Evolutionary conservation across 306 rosid species (phyloP).

Genomic region (Malus fusca): DNA sequence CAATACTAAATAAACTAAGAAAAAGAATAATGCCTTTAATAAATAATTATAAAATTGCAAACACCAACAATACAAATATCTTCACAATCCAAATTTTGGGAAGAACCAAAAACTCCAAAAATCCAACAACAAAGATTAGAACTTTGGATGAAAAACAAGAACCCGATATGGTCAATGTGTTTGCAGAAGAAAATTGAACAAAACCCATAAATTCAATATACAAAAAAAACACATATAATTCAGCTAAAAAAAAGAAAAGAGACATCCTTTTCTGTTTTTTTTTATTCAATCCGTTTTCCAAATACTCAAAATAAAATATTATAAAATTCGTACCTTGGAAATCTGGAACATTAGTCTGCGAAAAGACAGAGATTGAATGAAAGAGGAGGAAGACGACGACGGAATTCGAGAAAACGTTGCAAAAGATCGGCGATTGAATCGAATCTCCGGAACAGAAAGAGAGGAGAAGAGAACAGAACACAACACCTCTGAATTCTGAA

Average conservation of each 20-base stretch:
- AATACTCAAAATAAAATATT: background rate
- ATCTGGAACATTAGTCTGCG: slow-evolving; percentile 67
- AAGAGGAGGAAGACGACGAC: slow-evolving; percentile 45
- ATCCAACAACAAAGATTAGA: background rate
- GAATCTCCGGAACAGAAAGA: slow-evolving; percentile 54
- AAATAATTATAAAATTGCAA: slow-evolving; percentile 4
- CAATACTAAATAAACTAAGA: slow-evolving; percentile 15
- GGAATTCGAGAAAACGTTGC: slow-evolving; percentile 47
- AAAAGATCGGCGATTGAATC: slow-evolving; percentile 60
- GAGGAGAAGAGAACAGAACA: slow-evolving; percentile 29
- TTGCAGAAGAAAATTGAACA: slow-evolving; percentile 16
- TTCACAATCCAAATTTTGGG: background rate
- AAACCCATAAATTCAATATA: background rate
- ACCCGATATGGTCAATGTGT: slow-evolving; percentile 32
- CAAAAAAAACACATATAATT: background rate
- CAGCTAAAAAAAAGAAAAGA: background rate
- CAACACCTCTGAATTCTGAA: slow-evolving; percentile 38
- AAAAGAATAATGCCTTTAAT: slow-evolving; percentile 16
- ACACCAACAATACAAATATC: slow-evolving; percentile 17
- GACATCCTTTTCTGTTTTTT: background rate
- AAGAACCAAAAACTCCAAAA: background rate
- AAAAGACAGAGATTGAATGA: slow-evolving; percentile 39
- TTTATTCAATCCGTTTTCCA: background rate
- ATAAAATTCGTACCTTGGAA: slow-evolving; percentile 62
- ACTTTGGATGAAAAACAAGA: background rate